Evolutionary conservation across 768 basidiomycete species (phyloP), one percentile per base, ranked within the genome.

Genomic region (Trametopsis cervina): DNA sequence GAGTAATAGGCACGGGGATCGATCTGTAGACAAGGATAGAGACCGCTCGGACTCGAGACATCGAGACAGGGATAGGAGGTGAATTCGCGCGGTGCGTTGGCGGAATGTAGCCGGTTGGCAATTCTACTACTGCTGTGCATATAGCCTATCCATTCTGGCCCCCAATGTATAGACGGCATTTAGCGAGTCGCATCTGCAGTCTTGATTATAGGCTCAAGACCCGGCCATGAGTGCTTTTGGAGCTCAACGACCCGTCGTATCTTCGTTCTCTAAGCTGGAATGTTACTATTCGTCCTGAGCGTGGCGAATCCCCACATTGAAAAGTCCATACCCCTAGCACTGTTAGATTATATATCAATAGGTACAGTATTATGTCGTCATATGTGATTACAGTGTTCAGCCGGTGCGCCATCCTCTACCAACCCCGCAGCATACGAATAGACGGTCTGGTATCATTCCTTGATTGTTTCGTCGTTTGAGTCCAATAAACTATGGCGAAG

Each of bases 61-160:
- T 13, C 47, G 49, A 9, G 53, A 51, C 21, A 25, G 46, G 49
- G 53, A 54, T 35, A 39, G 53, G 21, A 36, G 52, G 18, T 33
- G 15, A 33, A 7, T 33, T 33, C 15, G 29, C 18, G 37, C 44
- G 2, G 17, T 35, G 9, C 37, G 27, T 20, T 18, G n/a, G 4
- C 37, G 29, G 29, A 35, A 35, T 22, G 9, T 24, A 18, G 12
- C 10, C 6, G 29, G 44, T 23, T 35, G 18, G 4, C 18, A 35
- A 4, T 27, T 35, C 44, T 12, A 17, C 12, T 21, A 18, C 10
- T 3, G 21, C 29, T 36, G 25, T 33, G 27, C 20, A 20, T 27
- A 35, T 9, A 15, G 15, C 11, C 12, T n/a, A 2, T 12, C 13
- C 44, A 11, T 27, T 25, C 9, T 29, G 24, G 25, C 29, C n/a